These are phyloP conservation scores for Colletotrichum aenigma DNA, from an alignment of 2,329 filamentous ascomycete genomes.

Conservation along the genomic window DNA sequence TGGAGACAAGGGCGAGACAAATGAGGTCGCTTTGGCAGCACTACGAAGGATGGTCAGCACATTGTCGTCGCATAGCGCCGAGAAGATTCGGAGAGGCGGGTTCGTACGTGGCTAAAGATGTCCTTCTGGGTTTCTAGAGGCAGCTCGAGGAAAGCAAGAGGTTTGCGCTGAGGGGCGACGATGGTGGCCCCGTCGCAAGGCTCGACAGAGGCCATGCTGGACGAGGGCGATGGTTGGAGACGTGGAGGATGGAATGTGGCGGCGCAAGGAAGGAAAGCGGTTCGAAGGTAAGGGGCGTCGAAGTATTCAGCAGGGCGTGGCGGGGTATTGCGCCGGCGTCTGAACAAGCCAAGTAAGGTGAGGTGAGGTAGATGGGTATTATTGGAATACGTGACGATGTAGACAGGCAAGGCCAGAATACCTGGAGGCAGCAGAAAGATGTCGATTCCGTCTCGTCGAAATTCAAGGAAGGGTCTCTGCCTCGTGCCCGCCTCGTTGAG, in stretches of 20 bases:
- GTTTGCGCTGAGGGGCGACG: slow-evolving; percentile 19
- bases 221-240: not conserved
- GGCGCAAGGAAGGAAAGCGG: not conserved
- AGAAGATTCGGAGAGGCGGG: not conserved
- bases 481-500: slow-evolving; percentile 2
- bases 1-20: slow-evolving; percentile 62
- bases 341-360: not conserved
- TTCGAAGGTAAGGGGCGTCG: not conserved
- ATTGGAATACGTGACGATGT: not conserved
- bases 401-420: not conserved
- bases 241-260: not conserved
- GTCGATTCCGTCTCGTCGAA: not conserved
- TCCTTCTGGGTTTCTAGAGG: slow-evolving; percentile 54
- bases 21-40: slow-evolving; percentile 58
- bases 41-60: slow-evolving; percentile 32
- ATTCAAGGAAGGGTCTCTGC: not conserved
- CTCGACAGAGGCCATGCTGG: slow-evolving; percentile 39
- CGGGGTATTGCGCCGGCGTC: not conserved
- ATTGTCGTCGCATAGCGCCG: not conserved
- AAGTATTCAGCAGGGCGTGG: not conserved
- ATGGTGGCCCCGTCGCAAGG: slow-evolving; percentile 31
- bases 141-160: slow-evolving; percentile 43
- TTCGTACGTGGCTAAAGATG: slow-evolving; percentile 50
- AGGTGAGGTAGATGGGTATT: not conserved
- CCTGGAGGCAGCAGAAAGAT: not conserved